A percentile compares a stretch with the other conserved stretches of the same genome.
phyloP scores from a whole-genome alignment of 2,329 filamentous ascomycete species.

The Colletotrichum godetiae region DNA sequence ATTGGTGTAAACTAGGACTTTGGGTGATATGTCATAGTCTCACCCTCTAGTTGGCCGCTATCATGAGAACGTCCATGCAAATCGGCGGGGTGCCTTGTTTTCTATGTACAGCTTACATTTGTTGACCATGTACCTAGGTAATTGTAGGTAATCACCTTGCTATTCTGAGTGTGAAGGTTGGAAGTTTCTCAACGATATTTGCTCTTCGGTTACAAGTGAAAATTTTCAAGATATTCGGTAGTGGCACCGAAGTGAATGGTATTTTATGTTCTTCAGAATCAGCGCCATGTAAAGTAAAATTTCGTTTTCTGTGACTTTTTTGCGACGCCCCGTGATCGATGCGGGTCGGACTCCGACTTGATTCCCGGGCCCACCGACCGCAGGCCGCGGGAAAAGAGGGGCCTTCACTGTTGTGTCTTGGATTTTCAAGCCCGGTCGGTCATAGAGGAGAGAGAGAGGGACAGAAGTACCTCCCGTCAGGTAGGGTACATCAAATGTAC shows the following conservation, averaged over 20 bases:
- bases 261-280: too few relatives aligned
- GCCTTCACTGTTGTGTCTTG: background rate
- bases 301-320: background rate
- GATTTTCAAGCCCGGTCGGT: background rate
- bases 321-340: slow-evolving; percentile 1
- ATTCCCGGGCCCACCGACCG: slow-evolving; percentile 14
- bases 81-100: background rate
- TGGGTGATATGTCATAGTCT: background rate
- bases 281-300: too few relatives aligned
- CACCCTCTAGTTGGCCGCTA: background rate
- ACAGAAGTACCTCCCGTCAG: too few relatives aligned
- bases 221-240: too few relatives aligned
- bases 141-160: too few relatives aligned
- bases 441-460: background rate
- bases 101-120: too few relatives aligned
- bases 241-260: too few relatives aligned
- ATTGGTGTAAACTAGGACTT: background rate
- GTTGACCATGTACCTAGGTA: too few relatives aligned
- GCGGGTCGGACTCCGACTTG: slow-evolving; percentile 25
- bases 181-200: too few relatives aligned
- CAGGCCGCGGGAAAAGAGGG: slow-evolving; percentile 7
- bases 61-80: background rate
- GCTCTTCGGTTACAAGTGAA: too few relatives aligned
- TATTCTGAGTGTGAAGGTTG: too few relatives aligned
- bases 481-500: background rate